Base-by-base conservation (phyloP, 2,329 filamentous ascomycete species). In the Aschersonia sp. region DNA sequence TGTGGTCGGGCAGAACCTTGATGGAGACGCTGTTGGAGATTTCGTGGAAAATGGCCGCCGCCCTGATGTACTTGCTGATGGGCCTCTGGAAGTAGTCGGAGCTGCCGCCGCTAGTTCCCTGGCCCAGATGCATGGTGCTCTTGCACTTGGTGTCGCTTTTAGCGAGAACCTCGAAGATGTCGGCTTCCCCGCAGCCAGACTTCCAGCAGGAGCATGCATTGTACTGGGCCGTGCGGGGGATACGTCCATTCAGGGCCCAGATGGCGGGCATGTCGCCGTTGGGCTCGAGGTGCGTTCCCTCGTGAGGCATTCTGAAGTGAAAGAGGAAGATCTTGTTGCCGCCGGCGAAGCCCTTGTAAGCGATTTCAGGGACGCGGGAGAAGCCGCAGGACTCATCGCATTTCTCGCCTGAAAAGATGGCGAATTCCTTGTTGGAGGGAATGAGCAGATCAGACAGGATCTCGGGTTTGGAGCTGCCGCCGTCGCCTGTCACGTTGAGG, bases 201-300 rank as follows among this genome's bases (percentile, higher is more conserved):
- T 63, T 64, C 84, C 84, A 89, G 71, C 85, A 89, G 50, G 78
- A 84, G 71, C 85, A 89, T 2, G 66, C 65, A 52, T 73, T 72
- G 66, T 89, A 89, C 62, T 89, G 84, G 4, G 74, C 67, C 4
- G 82, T 80, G 51, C 80, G 79, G 30, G 84, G 78, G 51, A 89
- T 85, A 51, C 77, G 73, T 20, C 77, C 80, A 65, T 89, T 89
- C 51, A 89, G 75, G 45, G 82, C 68, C 85, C 85, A 89, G 62
- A 83, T 74, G 42, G 84, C 80, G 6, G 85, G 84, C 74, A 84
- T 84, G 64, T 89, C 78, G 42, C 61, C 68, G 58, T 80, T 75
- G 56, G 69, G 69, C 49, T 67, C 68, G n/a, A 42, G 65, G 2
- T 9, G 40, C 40, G 47, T 68, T 60, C 51, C 32, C 32, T 73